Percentiles rank a stretch among this genome's conserved stretches.
These are phyloP conservation scores for Pezicula rhizophila DNA, from an alignment of 2,329 filamentous ascomycete genomes.

Conservation along the genomic window DNA sequence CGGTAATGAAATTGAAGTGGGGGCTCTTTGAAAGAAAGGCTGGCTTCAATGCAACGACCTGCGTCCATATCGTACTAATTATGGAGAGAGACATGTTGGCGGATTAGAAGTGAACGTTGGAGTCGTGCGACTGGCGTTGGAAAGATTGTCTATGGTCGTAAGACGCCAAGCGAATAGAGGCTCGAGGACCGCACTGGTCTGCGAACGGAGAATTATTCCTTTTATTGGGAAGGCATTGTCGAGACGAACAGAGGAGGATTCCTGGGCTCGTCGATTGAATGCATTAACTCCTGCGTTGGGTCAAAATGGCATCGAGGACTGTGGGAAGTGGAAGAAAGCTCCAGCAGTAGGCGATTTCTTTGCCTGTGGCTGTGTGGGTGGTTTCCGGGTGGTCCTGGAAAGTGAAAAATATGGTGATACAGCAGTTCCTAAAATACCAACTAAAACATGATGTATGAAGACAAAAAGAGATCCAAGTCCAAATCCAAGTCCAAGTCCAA, in stretches of 20 bases:
- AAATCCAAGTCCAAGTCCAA: too few species aligned
- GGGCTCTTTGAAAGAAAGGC: constrained; percentile 54
- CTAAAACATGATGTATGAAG: too few species aligned
- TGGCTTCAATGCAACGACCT: constrained; percentile 46
- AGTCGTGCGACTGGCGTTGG: neutral
- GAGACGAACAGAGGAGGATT: neutral
- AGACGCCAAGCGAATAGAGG: neutral
- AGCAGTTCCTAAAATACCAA: too few species aligned
- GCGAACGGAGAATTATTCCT: neutral
- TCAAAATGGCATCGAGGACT: too few species aligned
- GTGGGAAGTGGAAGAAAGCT: neutral
- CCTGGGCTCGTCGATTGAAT: neutral
- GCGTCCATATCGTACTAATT: constrained; percentile 27
- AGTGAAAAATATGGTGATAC: too few species aligned
- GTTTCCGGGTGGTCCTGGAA: too few species aligned
- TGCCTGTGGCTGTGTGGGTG: too few species aligned
- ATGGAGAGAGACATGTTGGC: constrained; percentile 18
- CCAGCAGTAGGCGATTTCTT: too few species aligned
- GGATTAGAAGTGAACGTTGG: neutral
- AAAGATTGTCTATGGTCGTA: too few species aligned
- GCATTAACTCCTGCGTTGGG: neutral
- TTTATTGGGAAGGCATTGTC: constrained; percentile 1
- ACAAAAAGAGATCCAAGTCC: too few species aligned
- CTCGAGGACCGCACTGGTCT: neutral
- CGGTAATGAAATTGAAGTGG: constrained; percentile 74